Evolutionary conservation across 306 rosid species (phyloP), one percentile per base, ranked within the genome.

Genomic region (Boehmeria nivea): DNA sequence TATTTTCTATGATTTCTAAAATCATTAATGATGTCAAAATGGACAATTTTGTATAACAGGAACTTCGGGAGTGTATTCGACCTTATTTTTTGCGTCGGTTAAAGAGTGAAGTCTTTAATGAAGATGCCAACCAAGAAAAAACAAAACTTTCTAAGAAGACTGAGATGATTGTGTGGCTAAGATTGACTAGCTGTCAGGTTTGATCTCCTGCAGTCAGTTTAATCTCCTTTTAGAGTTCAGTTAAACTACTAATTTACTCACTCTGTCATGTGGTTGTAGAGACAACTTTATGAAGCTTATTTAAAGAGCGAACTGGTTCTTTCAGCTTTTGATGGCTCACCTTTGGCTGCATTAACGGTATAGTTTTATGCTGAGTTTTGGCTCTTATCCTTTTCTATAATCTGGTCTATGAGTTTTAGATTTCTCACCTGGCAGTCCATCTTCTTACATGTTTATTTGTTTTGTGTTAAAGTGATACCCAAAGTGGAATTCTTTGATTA

Each of bases 251-350:
- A 26, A 34, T 2, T 42, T 31, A 49, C 25, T 25, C 48, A 53
- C 10, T 55, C 18, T 45, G 52, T 68, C 36, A 57, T 25, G 45
- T 71, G 51, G 39, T 10, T 77, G n/a, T 54, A 90, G 97, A 80
- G 86, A 19, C 77, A 79, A 65, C 81, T 86, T 58, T 90, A 90
- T 45, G 94, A 83, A 74, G 91, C 95, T 50, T 90, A 73, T 70
- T 61, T 90, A 61, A 84, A 55, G 45, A 86, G 91, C 73, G 91
- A 89, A 72, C 64, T 89, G 73, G 97, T 83, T 65, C 88, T 89
- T 66, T 83, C 95, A 36, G 95, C 97, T 59, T 86, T 81, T 65
- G 97, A 83, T 81, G 97, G 97, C 51, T 86, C 95, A 15, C 94
- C 94, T 5, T 64, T 86, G 58, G 94, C 97, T 54, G 97, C 97